phyloP scores from a whole-genome alignment of 352 stramenopile genomes.

The Pythium aphanidermatum region DNA sequence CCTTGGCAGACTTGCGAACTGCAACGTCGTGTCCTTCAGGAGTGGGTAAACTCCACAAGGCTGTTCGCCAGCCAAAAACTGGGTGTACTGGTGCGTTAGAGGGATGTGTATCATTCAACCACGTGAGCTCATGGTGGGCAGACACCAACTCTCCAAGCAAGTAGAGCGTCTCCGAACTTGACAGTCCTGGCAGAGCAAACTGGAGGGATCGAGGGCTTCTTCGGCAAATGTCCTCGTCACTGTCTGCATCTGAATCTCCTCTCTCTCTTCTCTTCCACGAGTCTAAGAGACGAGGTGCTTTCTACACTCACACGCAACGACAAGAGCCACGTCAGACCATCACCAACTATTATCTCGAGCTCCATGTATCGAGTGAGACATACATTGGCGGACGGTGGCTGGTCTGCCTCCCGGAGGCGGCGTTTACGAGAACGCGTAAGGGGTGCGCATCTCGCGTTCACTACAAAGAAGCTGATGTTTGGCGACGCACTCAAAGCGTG shows the following conservation, averaged over 20 bases:
- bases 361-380: too few species aligned
- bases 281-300: too few species aligned
- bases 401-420: too few species aligned
- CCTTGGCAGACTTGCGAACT: constrained; percentile 17
- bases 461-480: too few species aligned
- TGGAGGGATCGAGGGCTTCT: constrained; percentile 5
- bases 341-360: too few species aligned
- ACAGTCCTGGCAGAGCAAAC: constrained; percentile 14
- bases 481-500: too few species aligned
- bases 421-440: too few species aligned
- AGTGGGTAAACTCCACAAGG: constrained; percentile 7
- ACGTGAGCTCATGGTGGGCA: constrained; percentile 11
- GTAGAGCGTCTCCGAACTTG: constrained; percentile 7
- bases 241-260: not conserved
- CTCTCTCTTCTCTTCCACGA: too few species aligned
- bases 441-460: too few species aligned
- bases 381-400: too few species aligned
- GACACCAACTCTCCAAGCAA: constrained; percentile 9
- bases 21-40: not conserved
- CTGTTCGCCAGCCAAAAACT: constrained; percentile 14
- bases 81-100: constrained; percentile 1
- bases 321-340: too few species aligned
- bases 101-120: constrained; percentile 9
- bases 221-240: not conserved
- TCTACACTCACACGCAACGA: too few species aligned